phyloP scores from a whole-genome alignment of 345 rosid species.

The Rhizophora apiculata region DNA sequence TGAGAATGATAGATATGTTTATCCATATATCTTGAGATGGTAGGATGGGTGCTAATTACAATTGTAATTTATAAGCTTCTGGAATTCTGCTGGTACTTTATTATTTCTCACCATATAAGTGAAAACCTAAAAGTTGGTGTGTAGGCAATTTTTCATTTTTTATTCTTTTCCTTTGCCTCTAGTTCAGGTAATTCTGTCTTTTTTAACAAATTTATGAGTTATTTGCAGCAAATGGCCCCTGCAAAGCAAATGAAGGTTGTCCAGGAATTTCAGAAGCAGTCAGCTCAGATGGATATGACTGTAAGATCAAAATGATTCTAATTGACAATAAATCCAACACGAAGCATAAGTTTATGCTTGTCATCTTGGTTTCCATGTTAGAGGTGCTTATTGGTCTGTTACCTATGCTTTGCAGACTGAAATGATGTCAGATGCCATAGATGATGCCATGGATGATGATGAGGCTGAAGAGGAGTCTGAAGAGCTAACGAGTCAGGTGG shows the following conservation, averaged over 20 bases:
- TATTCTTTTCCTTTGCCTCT: background rate
- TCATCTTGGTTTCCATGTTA: conserved; percentile 8
- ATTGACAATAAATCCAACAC: conserved; percentile 1
- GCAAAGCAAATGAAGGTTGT: conserved; percentile 75
- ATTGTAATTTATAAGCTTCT: conserved; percentile 7
- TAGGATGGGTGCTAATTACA: conserved; percentile 1
- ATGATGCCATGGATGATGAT: conserved; percentile 80
- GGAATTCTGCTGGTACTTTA: background rate
- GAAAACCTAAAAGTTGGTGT: background rate
- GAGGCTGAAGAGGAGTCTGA: conserved; percentile 97
- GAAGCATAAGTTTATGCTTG: conserved; percentile 5
- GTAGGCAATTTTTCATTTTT: background rate
- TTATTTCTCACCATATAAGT: background rate
- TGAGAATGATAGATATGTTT: background rate
- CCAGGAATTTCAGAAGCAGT: conserved; percentile 85
- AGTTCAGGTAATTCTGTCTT: background rate
- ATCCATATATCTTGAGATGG: background rate
- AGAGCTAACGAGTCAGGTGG: conserved; percentile 88
- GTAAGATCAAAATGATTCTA: conserved; percentile 44
- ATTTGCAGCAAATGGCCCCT: conserved; percentile 90
- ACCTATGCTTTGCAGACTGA: conserved; percentile 57
- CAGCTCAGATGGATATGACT: conserved; percentile 96
- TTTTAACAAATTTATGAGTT: conserved; percentile 9
- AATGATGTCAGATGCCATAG: conserved; percentile 94
- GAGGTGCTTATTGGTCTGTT: conserved; percentile 18